phyloP scores from a whole-genome alignment of 495 filamentous ascomycete genomes.

The Penicillium ucsense region DNA sequence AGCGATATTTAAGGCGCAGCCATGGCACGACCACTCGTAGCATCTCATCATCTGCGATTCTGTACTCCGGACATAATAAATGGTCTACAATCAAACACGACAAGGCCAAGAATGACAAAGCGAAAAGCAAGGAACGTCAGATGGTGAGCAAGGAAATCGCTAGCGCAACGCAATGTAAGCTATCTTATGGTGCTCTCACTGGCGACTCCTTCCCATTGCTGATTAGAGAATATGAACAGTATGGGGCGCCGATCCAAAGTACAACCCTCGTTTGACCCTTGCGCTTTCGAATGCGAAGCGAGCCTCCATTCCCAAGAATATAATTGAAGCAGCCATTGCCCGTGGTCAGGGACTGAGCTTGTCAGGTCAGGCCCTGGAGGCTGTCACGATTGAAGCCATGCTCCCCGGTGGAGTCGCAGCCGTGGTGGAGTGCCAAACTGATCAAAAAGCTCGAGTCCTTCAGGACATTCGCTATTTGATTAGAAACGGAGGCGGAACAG shows the following conservation, averaged over 20 bases:
- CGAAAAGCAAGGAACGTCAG: constrained; percentile 40
- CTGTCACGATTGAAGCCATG: constrained; percentile 71
- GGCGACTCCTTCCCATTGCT: constrained; percentile 1
- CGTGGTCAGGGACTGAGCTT: constrained; percentile 75
- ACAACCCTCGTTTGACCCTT: constrained; percentile 64
- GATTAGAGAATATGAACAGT: constrained; percentile 17
- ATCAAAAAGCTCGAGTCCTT: constrained; percentile 63
- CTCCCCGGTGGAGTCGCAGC: constrained; percentile 67
- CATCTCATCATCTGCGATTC: constrained; percentile 23
- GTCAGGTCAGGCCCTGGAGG: constrained; percentile 62
- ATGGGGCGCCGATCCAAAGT: constrained; percentile 57
- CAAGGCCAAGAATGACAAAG: constrained; percentile 70
- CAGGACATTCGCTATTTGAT: constrained; percentile 59
- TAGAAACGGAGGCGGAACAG: constrained; percentile 56
- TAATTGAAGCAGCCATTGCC: constrained; percentile 75
- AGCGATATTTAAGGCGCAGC: too few relatives aligned
- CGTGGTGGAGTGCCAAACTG: constrained; percentile 76
- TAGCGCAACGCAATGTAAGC: constrained; percentile 43
- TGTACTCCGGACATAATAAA: constrained; percentile 68
- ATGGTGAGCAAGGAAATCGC: constrained; percentile 42
- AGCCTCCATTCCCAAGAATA: constrained; percentile 70
- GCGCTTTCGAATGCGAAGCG: constrained; percentile 75
- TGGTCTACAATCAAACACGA: constrained; percentile 96
- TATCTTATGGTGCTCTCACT: neutral
- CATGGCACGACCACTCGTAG: too few relatives aligned